Percentiles rank a stretch among this genome's conserved stretches.
phyloP scores from a whole-genome alignment of 202 grass and related monocot genomes.

The Setaria viridis region DNA sequence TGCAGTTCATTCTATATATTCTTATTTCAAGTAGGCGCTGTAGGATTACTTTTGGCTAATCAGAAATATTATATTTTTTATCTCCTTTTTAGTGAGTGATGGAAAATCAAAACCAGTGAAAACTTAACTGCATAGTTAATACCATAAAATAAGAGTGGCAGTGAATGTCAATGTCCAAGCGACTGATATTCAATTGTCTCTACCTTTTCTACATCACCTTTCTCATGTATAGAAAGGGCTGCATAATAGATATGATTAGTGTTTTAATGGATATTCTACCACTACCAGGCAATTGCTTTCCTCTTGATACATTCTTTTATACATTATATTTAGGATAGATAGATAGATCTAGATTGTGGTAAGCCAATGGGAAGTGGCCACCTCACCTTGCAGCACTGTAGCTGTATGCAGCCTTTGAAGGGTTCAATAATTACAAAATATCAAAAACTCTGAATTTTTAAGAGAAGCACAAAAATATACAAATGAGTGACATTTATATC shows the following conservation, averaged over 20 bases:
- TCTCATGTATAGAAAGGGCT: neutral
- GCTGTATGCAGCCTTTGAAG: neutral
- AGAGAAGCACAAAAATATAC: neutral
- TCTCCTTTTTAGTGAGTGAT: neutral
- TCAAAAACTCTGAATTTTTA: neutral
- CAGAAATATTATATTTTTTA: neutral
- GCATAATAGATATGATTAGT: neutral
- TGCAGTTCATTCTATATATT: neutral
- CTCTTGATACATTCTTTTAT: neutral
- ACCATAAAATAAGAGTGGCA: neutral
- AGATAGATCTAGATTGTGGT: neutral
- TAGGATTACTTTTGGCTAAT: neutral
- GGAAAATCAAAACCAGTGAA: slow-evolving; percentile 3
- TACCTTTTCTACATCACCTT: neutral
- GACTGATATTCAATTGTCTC: neutral
- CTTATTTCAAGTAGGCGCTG: neutral
- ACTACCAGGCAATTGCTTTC: too few relatives aligned
- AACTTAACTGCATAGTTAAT: neutral
- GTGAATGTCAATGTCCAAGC: neutral
- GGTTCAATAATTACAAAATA: neutral
- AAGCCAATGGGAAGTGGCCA: neutral
- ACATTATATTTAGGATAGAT: neutral
- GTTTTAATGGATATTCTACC: neutral
- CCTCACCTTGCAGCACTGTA: neutral
- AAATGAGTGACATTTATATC: neutral